A percentile compares a stretch with the other conserved stretches of the same genome.
phyloP scores from a whole-genome alignment of 2,329 filamentous ascomycete species.

The Alternaria hordeiaustralica region DNA sequence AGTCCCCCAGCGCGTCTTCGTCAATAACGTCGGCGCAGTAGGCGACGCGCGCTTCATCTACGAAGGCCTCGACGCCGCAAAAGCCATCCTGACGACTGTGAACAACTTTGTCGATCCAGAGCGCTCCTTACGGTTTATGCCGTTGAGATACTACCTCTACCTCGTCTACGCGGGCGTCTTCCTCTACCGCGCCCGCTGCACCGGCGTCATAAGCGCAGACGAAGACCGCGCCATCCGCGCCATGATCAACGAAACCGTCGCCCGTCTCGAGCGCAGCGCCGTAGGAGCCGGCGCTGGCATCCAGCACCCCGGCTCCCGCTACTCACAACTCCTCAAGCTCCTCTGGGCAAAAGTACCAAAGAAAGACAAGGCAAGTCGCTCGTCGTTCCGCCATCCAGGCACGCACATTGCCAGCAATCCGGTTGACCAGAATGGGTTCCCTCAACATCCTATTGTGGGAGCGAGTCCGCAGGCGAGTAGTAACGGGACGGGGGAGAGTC shows the following conservation, averaged over 20 bases:
- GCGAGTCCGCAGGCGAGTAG: constrained; percentile 48
- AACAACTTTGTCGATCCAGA: constrained; percentile 59
- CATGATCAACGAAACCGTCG: constrained; percentile 56
- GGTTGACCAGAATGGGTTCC: constrained; percentile 34
- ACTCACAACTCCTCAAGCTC: constrained; percentile 54
- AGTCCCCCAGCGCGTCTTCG: constrained; percentile 53
- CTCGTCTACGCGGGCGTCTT: constrained; percentile 58
- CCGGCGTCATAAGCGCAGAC: constrained; percentile 55
- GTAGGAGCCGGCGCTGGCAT: constrained; percentile 45
- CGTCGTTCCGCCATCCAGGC: constrained; percentile 41
- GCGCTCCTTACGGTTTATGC: constrained; percentile 56
- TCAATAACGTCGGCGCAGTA: constrained; percentile 58
- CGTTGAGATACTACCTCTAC: constrained; percentile 57
- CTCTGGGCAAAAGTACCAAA: constrained; percentile 56
- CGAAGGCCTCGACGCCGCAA: constrained; percentile 58
- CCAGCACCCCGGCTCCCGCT: constrained; percentile 57
- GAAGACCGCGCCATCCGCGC: constrained; percentile 55
- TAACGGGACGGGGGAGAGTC: constrained; percentile 47
- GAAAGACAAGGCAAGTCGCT: constrained; percentile 37
- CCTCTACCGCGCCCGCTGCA: constrained; percentile 56
- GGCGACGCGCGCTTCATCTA: constrained; percentile 59
- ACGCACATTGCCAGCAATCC: constrained; percentile 37
- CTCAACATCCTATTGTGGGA: constrained; percentile 19
- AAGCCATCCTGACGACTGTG: constrained; percentile 57
- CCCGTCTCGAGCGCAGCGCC: constrained; percentile 52